phyloP scores from a whole-genome alignment of 441 rosid species.

The Sinapis alba region DNA sequence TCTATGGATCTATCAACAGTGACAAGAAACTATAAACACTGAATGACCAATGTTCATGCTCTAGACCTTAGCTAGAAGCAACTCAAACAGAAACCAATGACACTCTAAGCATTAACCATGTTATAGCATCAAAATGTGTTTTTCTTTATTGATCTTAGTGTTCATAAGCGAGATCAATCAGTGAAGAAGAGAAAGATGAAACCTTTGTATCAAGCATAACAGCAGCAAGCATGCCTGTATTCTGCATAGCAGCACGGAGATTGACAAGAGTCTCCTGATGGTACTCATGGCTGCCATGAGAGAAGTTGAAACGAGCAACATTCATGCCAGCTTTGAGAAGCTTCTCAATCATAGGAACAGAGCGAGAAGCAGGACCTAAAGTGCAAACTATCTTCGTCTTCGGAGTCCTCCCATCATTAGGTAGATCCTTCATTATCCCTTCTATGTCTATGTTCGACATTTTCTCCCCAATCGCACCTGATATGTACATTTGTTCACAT shows the following conservation, averaged over 20 bases:
- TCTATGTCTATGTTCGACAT: constrained; percentile 87
- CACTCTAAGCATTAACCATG: background rate
- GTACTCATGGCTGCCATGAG: constrained; percentile 58
- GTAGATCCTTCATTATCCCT: constrained; percentile 63
- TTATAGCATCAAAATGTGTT: too few relatives aligned
- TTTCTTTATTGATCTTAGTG: too few relatives aligned
- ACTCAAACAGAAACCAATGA: background rate
- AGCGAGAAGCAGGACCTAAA: constrained; percentile 60
- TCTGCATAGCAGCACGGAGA: constrained; percentile 56
- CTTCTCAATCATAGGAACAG: constrained; percentile 55
- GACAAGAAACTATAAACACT: background rate
- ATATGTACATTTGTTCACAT: background rate
- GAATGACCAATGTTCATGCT: constrained; percentile 5
- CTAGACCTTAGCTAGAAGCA: background rate
- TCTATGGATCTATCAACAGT: background rate
- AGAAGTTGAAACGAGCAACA: constrained; percentile 70
- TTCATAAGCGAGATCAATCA: background rate
- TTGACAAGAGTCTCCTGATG: constrained; percentile 65
- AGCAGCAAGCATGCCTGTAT: constrained; percentile 56
- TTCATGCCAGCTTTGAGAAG: constrained; percentile 65
- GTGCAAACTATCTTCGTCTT: constrained; percentile 78
- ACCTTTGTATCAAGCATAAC: constrained; percentile 71
- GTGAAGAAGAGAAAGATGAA: background rate
- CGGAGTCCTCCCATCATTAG: constrained; percentile 49
- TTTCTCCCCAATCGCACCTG: constrained; percentile 21